Conservation (phyloP, 1,139 yeast species). For the Geotrichum histeridarum region DNA sequence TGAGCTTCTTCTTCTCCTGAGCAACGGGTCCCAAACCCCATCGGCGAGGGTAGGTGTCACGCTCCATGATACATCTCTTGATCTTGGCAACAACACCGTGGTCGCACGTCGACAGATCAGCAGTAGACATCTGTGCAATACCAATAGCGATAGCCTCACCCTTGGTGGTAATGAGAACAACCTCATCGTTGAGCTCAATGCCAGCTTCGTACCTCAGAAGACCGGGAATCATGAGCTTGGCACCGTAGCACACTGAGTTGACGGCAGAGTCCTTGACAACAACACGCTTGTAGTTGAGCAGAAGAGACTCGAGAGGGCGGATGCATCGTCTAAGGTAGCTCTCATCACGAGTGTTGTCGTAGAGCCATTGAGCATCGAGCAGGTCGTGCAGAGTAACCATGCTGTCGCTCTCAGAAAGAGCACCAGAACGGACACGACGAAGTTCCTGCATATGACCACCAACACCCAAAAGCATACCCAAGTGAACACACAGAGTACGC, state of each 20-base stretch:
- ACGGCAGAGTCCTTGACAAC: slow-evolving; percentile 98
- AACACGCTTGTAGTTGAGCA: slow-evolving; percentile 91
- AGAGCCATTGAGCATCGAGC: slow-evolving; percentile 95
- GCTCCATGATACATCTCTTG: slow-evolving; percentile 98
- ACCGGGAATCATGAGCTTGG: slow-evolving; percentile 98
- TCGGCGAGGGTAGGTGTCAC: slow-evolving; percentile 98
- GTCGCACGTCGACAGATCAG: slow-evolving; percentile 91
- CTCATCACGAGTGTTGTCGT: slow-evolving; percentile 96
- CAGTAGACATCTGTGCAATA: slow-evolving; percentile 98
- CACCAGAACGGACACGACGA: slow-evolving; percentile 98
- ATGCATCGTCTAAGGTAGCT: slow-evolving; percentile 88
- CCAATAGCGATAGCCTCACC: slow-evolving; percentile 99
- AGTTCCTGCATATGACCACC: slow-evolving; percentile 99
- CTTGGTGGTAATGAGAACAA: slow-evolving; percentile 95
- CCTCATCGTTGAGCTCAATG: slow-evolving; percentile 94
- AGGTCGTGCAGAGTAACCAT: slow-evolving; percentile 96
- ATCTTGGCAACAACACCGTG: slow-evolving; percentile 98
- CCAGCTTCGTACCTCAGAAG: slow-evolving; percentile 95
- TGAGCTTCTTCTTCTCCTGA: slow-evolving; percentile 95
- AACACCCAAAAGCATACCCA: slow-evolving; percentile 96
- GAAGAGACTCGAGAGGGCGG: slow-evolving; percentile 89
- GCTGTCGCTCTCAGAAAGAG: slow-evolving; percentile 82
- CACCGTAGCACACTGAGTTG: slow-evolving; percentile 98
- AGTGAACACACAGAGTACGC: slow-evolving; percentile 98
- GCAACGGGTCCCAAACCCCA: slow-evolving; percentile 99